A percentile compares a stretch with the other conserved stretches of the same genome.
Evolutionary conservation across 345 rosid genomes (phyloP).

Genomic region (Syzygium aqueum): DNA sequence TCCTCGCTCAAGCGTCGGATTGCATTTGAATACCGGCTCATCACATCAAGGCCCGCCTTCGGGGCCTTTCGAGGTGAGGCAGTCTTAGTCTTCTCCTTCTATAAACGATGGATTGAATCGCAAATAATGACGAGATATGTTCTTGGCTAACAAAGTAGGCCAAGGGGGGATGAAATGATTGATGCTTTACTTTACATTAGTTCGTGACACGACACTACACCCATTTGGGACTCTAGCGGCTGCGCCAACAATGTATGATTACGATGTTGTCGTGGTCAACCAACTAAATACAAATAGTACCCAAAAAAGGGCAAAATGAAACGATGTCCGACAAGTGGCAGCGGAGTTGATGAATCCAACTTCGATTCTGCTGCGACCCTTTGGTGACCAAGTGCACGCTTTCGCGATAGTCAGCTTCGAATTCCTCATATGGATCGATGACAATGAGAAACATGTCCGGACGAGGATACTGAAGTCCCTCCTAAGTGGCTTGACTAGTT

Average conservation of each 20-base stretch:
- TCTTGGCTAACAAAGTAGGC: not conserved
- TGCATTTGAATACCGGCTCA: too few species aligned
- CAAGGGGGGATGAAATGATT: not conserved
- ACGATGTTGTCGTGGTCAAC: not conserved
- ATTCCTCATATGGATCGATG: not conserved
- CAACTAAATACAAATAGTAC: not conserved
- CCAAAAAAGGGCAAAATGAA: not conserved
- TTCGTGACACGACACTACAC: not conserved
- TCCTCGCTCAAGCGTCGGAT: too few species aligned
- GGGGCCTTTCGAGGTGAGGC: too few species aligned
- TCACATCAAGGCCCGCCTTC: too few species aligned
- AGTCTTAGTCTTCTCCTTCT: not conserved
- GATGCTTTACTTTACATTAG: not conserved
- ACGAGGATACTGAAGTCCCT: not conserved
- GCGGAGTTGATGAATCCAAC: not conserved
- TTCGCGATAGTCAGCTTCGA: not conserved
- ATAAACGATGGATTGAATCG: not conserved
- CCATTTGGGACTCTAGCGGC: not conserved
- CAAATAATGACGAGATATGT: not conserved
- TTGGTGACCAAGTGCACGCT: not conserved
- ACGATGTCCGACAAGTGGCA: not conserved
- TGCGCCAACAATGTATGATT: not conserved
- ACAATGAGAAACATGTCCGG: not conserved
- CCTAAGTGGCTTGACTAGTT: not conserved
- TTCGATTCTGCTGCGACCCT: not conserved